Conservation (phyloP, 257 asterid species). For the Avicennia marina region DNA sequence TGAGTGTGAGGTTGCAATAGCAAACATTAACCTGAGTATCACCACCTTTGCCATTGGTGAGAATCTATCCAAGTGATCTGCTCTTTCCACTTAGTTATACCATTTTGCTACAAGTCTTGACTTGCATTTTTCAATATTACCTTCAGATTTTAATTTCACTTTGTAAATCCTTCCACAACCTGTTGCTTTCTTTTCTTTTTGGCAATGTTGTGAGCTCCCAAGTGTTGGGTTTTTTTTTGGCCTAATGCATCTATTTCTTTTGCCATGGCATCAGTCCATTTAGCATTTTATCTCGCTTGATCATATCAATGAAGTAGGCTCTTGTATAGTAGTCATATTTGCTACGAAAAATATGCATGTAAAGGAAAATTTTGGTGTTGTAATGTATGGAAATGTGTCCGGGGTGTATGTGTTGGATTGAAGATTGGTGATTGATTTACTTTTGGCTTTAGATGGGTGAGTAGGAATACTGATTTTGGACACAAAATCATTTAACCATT, state of each 20-base stretch:
- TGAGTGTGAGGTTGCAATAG: not conserved
- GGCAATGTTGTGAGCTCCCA: not conserved
- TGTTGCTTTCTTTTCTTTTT: not conserved
- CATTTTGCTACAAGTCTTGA: not conserved
- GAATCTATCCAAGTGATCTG: not conserved
- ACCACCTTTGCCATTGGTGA: not conserved
- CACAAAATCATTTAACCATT: no score
- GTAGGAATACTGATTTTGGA: no score
- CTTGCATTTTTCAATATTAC: not conserved
- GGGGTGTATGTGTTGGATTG: no score
- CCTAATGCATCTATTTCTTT: not conserved
- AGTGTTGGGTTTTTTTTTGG: not conserved
- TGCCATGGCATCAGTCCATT: not conserved
- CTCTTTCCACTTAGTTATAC: not conserved
- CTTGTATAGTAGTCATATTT: no score
- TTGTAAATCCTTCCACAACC: not conserved
- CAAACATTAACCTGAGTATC: not conserved
- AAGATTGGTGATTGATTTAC: no score
- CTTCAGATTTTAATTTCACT: not conserved
- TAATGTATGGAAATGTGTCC: no score
- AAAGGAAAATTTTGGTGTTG: no score
- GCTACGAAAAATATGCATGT: no score
- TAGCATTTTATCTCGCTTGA: no score
- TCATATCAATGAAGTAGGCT: no score
- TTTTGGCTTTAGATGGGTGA: no score